Evolutionary conservation across 306 rosid genomes (phyloP).

Genomic region (Vicia villosa): DNA sequence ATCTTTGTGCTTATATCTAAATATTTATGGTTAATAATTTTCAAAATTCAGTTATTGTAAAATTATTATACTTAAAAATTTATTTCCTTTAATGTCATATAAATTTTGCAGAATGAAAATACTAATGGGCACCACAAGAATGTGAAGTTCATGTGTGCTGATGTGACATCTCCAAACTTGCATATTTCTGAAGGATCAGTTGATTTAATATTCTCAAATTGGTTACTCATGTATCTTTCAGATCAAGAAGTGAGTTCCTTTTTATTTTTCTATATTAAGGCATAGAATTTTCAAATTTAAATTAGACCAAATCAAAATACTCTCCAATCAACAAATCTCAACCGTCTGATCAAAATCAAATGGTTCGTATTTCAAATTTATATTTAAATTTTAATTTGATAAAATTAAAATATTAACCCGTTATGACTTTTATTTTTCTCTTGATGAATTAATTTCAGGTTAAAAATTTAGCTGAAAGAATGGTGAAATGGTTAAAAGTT

Average conservation of each 20-base stretch:
- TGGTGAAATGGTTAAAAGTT: conserved; percentile 87
- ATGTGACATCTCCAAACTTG: conserved; percentile 79
- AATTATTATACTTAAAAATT: background rate
- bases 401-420: too few relatives aligned
- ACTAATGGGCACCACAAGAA: conserved; percentile 81
- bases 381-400: background rate
- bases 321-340: background rate
- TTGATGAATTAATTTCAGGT: conserved; percentile 54
- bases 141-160: conserved; percentile 86
- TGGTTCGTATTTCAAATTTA: background rate
- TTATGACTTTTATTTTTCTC: conserved; percentile 5
- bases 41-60: background rate
- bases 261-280: background rate
- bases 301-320: background rate
- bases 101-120: conserved; percentile 74
- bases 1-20: too few relatives aligned
- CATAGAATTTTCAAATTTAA: background rate
- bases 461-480: conserved; percentile 64
- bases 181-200: conserved; percentile 66
- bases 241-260: conserved; percentile 65
- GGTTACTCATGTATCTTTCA: conserved; percentile 96
- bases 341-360: background rate
- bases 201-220: conserved; percentile 89
- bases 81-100: background rate
- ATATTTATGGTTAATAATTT: background rate